Evolutionary conservation across 2,329 filamentous ascomycete species (phyloP), one percentile per base, ranked within the genome.

Genomic region (Diaporthe sp.): DNA sequence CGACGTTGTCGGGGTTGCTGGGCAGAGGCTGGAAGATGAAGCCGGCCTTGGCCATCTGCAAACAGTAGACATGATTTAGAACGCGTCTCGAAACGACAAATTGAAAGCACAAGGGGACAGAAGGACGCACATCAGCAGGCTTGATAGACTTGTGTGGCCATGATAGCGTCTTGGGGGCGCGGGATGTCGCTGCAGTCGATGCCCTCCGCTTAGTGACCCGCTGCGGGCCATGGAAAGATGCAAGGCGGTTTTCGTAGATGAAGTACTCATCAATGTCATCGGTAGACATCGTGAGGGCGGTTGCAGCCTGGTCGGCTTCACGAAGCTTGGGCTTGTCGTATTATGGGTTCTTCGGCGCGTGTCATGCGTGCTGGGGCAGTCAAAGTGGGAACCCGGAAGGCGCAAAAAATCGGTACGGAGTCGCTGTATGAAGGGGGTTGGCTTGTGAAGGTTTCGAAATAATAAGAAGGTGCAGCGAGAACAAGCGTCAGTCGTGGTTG

Each of bases 11-110:
- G 50, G 92, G 92, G 80, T 92, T 94, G 61, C 91, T 89, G 69
- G 90, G 87, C 19, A 90, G 91, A 2, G 97, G 96, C 76, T 92
- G 90, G 85, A 95, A 98, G 85, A 93, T 97, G 85, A 99, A 98
- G 50, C 97, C 97, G 73, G 97, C 96, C 80, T 91, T 92, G 6
- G 97, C 96, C 79, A 99, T 92, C 94, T 98, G 81, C 17, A 54
- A 30, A 22, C 4, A 25, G 28, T 50, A 40, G 57, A 54, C 68
- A 50, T 15, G 72, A 80, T 82, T 55, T 30, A 30, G 35, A 9
- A 64, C 33, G 45, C 33, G 28, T 64, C 15, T 17, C 8, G 2
- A 35, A 9, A 12, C 17, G 30, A 50, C 10, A 50, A 5, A 3
- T 28, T 6, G 1, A 50, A 19, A 7, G 9, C 4, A 9, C 7